Conservation (phyloP, 2,329 filamentous ascomycete species). For the Aureobasidium musti region DNA sequence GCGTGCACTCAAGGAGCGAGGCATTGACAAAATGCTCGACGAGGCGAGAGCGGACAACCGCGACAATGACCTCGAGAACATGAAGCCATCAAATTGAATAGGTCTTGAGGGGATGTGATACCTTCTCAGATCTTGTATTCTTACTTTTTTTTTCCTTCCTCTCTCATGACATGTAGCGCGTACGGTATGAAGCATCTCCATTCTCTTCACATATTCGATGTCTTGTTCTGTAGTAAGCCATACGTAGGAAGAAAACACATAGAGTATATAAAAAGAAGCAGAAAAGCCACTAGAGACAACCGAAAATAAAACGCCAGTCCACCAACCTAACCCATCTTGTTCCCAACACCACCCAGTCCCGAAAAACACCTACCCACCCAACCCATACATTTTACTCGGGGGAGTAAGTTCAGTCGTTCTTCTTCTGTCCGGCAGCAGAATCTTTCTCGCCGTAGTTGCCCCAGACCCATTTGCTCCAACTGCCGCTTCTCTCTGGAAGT, state of each 20-base stretch:
- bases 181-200: background rate
- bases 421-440: slow-evolving; percentile 40
- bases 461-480: slow-evolving; percentile 45
- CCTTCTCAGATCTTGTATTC: background rate
- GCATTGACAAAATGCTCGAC: slow-evolving; percentile 89
- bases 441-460: slow-evolving; percentile 44
- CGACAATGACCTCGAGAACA: slow-evolving; percentile 76
- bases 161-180: background rate
- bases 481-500: slow-evolving; percentile 22
- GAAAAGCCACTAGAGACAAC: background rate
- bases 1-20: slow-evolving; percentile 82
- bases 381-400: background rate
- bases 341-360: background rate
- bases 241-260: background rate
- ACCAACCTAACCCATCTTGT: background rate
- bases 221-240: background rate
- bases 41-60: slow-evolving; percentile 87
- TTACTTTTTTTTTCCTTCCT: background rate
- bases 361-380: background rate
- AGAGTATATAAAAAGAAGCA: background rate
- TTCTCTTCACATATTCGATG: background rate
- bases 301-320: background rate
- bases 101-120: no score
- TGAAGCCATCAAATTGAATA: slow-evolving; percentile 47
- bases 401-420: slow-evolving; percentile 34